Base-by-base conservation (phyloP, 495 filamentous ascomycete species). In the Venustampulla echinocandica region DNA sequence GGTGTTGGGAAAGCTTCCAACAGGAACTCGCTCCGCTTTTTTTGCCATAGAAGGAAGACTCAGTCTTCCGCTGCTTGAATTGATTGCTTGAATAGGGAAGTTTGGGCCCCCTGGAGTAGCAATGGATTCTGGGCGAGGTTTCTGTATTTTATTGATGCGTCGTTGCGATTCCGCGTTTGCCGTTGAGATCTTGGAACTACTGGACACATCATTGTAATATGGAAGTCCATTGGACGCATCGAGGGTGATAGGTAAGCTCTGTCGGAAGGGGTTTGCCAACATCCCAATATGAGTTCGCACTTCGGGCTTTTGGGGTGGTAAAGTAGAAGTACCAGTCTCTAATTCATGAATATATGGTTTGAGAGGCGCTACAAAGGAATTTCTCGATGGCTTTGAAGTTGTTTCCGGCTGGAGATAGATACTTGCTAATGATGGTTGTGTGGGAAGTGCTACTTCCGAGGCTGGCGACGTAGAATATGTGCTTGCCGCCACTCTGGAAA, bases 1-100 rank as follows among this genome's bases (percentile, higher is more conserved):
- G 7, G 53, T 57, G 18, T 54, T 58, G 7, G 51, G 44, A 24
- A 58, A 49, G 23, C 14, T 33, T 13, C 23, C 24, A 10, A 52
- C 47, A 19, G 55, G 51, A 2, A 45, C 50, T 10, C 55, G 33
- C 36, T 54, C 37, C 24, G 45, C 47, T 0, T 54, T 25, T 10
- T 46, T 25, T 9, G 51, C 23, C 3, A 53, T 44, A n/a, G 35
- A 24, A 9, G 51, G 51, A 33, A 52, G 39, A 13, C 19, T 18
- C 4, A 50, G 21, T 35, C 19, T 17, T 13, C 50, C 46, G 21
- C 36, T 37, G 5, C 42, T 27, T 21, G 50, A 24, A 1, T 27
- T 23, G 22, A 41, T 18, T 1, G 54, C 50, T 41, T 53, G 54
- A 5, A 53, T 35, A 3, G 50, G 50, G 20, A 42, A 53, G 1